phyloP scores from a whole-genome alignment of 164 flowering plant genomes.

The Stephania yunnanensis region DNA sequence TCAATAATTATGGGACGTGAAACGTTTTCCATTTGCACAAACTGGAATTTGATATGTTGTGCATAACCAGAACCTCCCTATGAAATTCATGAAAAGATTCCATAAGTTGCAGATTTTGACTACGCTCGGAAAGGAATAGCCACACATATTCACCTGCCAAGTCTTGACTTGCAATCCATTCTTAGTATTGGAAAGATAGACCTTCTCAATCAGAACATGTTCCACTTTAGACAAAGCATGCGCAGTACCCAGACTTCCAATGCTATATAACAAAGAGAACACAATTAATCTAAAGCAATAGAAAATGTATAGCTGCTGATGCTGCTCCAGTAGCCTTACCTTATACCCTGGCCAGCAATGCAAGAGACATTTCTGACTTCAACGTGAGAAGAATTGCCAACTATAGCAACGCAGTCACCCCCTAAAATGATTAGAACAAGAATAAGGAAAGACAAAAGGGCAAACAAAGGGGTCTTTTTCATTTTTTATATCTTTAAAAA shows the following conservation, averaged over 20 bases:
- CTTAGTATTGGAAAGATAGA: slow-evolving; percentile 51
- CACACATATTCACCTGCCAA: slow-evolving; percentile 68
- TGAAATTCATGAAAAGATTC: slow-evolving; percentile 8
- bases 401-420: slow-evolving; percentile 92
- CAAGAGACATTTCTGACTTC: slow-evolving; percentile 47
- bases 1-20: slow-evolving; percentile 83
- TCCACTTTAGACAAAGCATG: slow-evolving; percentile 41
- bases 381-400: slow-evolving; percentile 63
- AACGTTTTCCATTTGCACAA: slow-evolving; percentile 71
- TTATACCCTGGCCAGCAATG: slow-evolving; percentile 97
- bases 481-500: too few species aligned
- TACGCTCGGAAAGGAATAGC: background rate
- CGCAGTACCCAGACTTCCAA: slow-evolving; percentile 84
- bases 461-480: background rate
- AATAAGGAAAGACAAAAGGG: slow-evolving; percentile 2
- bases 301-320: background rate
- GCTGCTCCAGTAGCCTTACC: slow-evolving; percentile 34
- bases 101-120: background rate
- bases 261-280: slow-evolving; percentile 31
- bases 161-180: slow-evolving; percentile 92
- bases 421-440: slow-evolving; percentile 36
- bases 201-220: slow-evolving; percentile 60
- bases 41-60: slow-evolving; percentile 41
- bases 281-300: slow-evolving; percentile 6
- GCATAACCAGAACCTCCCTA: slow-evolving; percentile 91